Evolutionary conservation across 768 basidiomycete species (phyloP), one percentile per base, ranked within the genome.

Genomic region (Boletus speciosus): DNA sequence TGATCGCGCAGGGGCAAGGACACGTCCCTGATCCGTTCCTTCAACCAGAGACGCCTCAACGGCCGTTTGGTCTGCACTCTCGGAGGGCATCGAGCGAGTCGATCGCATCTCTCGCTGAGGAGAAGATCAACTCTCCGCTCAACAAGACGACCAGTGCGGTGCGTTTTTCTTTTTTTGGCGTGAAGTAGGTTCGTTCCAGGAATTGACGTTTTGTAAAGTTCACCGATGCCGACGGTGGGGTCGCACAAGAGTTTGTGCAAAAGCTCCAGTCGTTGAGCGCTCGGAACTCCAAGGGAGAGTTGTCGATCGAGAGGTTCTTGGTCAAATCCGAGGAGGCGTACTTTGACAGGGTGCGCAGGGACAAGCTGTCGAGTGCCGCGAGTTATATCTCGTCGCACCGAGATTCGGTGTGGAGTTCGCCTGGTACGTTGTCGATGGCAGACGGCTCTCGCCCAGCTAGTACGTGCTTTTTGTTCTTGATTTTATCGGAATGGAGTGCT

Each of bases 111-210:
- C 93, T 96, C 49, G 87, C 93, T 31, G 92, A 94, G 58, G 93
- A 96, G 62, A 96, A 96, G 76, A 76, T 78, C 1, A 88, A 88
- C 58, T 93, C 94, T 23, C 93, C 94, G 11, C 75, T 96, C 55
- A 97, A 97, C 76, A 96, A 95, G 72, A 92, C 93, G 11, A 91
- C 93, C 63, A 87, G 87, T 49, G 87, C 92, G 55, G 90, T 93
- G 64, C 60, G 82, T 59, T 14, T 43, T 32, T 37, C 25, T 10
- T 27, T 14, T 2, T 10, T 9, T 16, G 15, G 15, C 32, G 3
- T 27, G 41, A 25, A 39, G 39, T 27, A 0, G 16, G 36, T 32
- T 47, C 19, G 36, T 45, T 54, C 46, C 38, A 4, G 7, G 16
- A 4, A 29, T 51, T 57, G 41, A 55, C 19, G 27, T 44, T 37